Base-by-base conservation (phyloP, 1,139 yeast species). In the Spencermartinsiella ligniputridi region DNA sequence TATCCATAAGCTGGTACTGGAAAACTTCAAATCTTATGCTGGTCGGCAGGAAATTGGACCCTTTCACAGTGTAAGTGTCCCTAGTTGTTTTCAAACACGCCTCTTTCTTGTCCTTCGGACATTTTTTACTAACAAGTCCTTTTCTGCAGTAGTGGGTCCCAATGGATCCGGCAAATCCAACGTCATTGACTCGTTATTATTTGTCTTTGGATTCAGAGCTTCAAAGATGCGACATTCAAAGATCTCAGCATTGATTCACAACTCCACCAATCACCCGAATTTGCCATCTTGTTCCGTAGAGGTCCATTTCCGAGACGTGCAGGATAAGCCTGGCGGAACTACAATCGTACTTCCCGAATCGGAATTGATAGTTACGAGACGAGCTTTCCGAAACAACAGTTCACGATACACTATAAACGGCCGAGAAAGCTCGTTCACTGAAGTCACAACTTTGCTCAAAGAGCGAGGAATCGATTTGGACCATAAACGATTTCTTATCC, bases 61-160 rank as follows among this genome's bases (percentile, higher is more conserved):
- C 0, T 94, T 94, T 64, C 85, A 92, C 61, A 61, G 64, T 39
- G 66, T 63, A 53, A 36, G 66, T 53, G 22, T 24, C 30, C 24
- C 9, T 11, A n/a, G 15, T n/a, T 18, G 21, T 27, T 33, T 22
- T 12, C 8, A 12, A 4, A 11, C 30, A 9, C 16, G 8, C 2
- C 4, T 3, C n/a, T 13, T 3, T 18, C 21, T 4, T 15, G 4
- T 35, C 11, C 6, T 18, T 17, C 15, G 22, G 11, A 2, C 21
- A 13, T 16, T 3, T 21, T 20, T 18, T n/a, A 29, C 17, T 39
- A 27, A 27, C 32, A 70, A 89, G 37, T 87, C 95, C 2, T 94
- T 94, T 61, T 87, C 96, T 6, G 97, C 99, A 0, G 95, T 94
- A 8, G 97, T 94, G n/a, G 99, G 99, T 0, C 98, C 98, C 3